These are phyloP conservation scores for Thecamonas trahens DNA, from an alignment of 78 protist genomes.

Conservation along the genomic window DNA sequence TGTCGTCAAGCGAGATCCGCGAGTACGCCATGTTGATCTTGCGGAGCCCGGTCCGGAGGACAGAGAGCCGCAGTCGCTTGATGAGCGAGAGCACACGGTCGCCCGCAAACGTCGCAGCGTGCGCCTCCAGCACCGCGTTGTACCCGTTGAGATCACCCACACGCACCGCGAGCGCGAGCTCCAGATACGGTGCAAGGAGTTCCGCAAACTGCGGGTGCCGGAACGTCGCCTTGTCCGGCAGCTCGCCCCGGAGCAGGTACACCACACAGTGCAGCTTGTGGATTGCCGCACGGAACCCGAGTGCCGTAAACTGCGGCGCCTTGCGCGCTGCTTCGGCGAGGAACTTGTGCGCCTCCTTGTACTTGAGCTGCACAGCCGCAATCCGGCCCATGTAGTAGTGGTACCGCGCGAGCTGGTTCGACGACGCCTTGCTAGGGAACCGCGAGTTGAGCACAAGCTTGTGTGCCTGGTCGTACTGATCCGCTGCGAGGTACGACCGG, in stretches of 20 bases:
- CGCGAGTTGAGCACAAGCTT: slow-evolving; percentile 50
- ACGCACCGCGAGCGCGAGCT: slow-evolving; percentile 64
- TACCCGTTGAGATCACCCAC: slow-evolving; percentile 70
- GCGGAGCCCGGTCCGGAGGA: slow-evolving; percentile 79
- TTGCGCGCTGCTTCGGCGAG: slow-evolving; percentile 74
- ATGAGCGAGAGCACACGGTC: no score
- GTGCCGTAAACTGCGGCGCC: slow-evolving; percentile 77
- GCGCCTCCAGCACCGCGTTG: slow-evolving; percentile 25
- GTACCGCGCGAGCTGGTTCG: slow-evolving; percentile 70
- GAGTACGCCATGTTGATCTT: slow-evolving; percentile 69
- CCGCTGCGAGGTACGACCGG: slow-evolving; percentile 56
- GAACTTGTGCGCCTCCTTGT: slow-evolving; percentile 53
- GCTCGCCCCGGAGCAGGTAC: slow-evolving; percentile 79
- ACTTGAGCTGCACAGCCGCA: slow-evolving; percentile 78
- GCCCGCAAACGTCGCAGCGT: slow-evolving; percentile 26
- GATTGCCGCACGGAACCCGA: slow-evolving; percentile 72
- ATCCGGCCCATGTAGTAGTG: slow-evolving; percentile 73
- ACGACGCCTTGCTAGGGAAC: slow-evolving; percentile 59
- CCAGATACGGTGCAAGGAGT: slow-evolving; percentile 69
- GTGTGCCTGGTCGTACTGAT: slow-evolving; percentile 70
- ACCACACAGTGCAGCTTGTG: slow-evolving; percentile 64
- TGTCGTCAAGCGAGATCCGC: slow-evolving; percentile 58
- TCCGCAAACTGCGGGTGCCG: slow-evolving; percentile 28
- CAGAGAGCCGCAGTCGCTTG: no score
- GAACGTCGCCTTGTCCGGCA: slow-evolving; percentile 65